Evolutionary conservation across 2,329 filamentous ascomycete species (phyloP), one percentile per base, ranked within the genome.

Genomic region (Didymella pomorum): DNA sequence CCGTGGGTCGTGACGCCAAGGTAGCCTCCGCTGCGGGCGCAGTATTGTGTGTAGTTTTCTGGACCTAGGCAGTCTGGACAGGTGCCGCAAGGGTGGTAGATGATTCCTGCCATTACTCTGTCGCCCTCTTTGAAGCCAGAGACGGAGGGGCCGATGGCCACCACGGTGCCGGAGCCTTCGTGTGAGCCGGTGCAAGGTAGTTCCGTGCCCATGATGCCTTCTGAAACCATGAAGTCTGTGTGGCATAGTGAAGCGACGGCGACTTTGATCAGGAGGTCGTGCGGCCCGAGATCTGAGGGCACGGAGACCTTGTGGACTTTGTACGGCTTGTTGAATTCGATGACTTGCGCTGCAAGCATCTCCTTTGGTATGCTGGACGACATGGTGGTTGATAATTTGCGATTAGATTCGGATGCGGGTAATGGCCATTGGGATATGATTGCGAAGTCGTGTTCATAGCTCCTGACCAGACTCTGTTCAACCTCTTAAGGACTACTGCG

Each of bases 181-280:
- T 67, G 65, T 1, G 62, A 66, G 26, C 52, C 58, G 68, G 80
- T 86, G 56, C 79, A 78, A 0, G 86, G 85, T 1, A 87, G 76
- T 3, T 71, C 54, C 0, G 79, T 79, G 7, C 69, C 72, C 69
- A 87, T 82, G 44, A 79, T 71, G 46, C 86, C 86, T 2, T 76
- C 66, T 7, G 68, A 65, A 4, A 87, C 84, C 82, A 87, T 85
- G 60, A 73, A 72, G 74, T 88, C 86, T 0, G 86, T 88, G 76
- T 89, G 86, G 76, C 86, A 88, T 67, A 87, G 81, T 1, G 84
- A 86, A 10, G 84, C 85, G 16, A 84, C 84, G 53, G 83, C 85
- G 50, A 86, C 78, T 70, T 85, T 86, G 66, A 88, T 78, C 33
- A 88, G 80, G n/a, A 89, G 75, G 62, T 88, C 86, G 62, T 83